Evolutionary conservation across 441 rosid species (phyloP).

Genomic region (Isatis lusitanica): DNA sequence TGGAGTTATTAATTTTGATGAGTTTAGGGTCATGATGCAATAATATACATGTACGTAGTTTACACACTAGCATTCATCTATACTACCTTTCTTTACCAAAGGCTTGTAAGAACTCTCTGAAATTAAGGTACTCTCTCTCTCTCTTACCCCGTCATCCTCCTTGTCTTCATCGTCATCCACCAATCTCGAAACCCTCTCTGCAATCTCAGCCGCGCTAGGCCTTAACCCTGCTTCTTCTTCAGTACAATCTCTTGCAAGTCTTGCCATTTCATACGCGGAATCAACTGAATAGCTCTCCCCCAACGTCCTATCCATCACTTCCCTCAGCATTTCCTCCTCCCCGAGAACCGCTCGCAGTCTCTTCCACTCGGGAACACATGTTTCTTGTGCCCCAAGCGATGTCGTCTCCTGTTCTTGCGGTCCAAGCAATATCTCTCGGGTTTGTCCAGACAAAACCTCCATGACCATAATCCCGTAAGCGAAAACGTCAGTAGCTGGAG

Average conservation of each 20-base stretch:
- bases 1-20: constrained; percentile 77
- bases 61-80: constrained; percentile 13
- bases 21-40: constrained; percentile 69
- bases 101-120: constrained; percentile 81
- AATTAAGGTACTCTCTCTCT: constrained; percentile 43
- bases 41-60: neutral
- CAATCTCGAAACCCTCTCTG: constrained; percentile 61
- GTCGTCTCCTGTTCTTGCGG: constrained; percentile 23
- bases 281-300: constrained; percentile 77
- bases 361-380: constrained; percentile 20
- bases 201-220: constrained; percentile 76
- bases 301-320: constrained; percentile 72
- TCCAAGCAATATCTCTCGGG: constrained; percentile 45
- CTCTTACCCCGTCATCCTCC: constrained; percentile 27
- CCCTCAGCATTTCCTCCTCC: constrained; percentile 55
- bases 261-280: constrained; percentile 63
- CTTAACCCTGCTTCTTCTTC: constrained; percentile 62
- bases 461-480: constrained; percentile 73
- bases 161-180: constrained; percentile 51
- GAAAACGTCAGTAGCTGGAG: constrained; percentile 65
- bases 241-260: constrained; percentile 65
- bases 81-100: constrained; percentile 45
- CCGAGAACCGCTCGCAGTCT: constrained; percentile 40
- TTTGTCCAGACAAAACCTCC: constrained; percentile 71
- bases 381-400: constrained; percentile 24